phyloP scores from a whole-genome alignment of 148 eudicot species.

The Tetragonia tetragonoides region DNA sequence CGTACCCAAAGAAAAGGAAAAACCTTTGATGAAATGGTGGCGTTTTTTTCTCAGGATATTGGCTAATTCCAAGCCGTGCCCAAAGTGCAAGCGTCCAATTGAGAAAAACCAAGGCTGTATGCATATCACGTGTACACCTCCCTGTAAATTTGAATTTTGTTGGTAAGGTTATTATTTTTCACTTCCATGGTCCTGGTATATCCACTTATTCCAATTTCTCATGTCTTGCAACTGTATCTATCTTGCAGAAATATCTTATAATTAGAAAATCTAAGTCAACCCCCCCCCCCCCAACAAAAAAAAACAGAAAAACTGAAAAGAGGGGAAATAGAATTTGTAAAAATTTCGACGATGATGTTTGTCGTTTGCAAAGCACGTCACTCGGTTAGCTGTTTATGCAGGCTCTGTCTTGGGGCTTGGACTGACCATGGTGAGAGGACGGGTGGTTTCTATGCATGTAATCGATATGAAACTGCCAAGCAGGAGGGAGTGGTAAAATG shows the following conservation, averaged over 20 bases:
- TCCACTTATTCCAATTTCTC: background rate
- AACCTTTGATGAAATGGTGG: conserved; percentile 5
- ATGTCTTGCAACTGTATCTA: background rate
- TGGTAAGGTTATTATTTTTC: conserved; percentile 47
- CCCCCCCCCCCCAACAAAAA: background rate
- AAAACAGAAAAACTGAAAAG: background rate
- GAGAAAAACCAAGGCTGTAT: conserved; percentile 95
- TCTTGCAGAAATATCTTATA: background rate
- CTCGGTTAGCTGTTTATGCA: conserved; percentile 30
- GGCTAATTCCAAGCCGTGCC: conserved; percentile 90
- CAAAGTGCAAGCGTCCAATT: conserved; percentile 96
- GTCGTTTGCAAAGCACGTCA: conserved; percentile 2
- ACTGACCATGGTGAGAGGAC: conserved; percentile 86
- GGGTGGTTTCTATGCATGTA: conserved; percentile 93
- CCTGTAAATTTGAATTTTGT: conserved; percentile 91
- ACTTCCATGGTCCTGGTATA: background rate
- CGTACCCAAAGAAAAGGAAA: background rate
- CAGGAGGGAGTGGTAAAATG: conserved; percentile 76
- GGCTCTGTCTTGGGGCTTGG: conserved; percentile 95
- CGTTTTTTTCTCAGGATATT: conserved; percentile 54
- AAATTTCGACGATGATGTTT: background rate
- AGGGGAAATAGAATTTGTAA: background rate
- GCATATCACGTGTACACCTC: conserved; percentile 93
- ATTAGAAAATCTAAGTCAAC: background rate
- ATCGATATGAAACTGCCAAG: conserved; percentile 90